Evolutionary conservation across 768 basidiomycete genomes (phyloP).

Genomic region (Wakefieldia striispora): DNA sequence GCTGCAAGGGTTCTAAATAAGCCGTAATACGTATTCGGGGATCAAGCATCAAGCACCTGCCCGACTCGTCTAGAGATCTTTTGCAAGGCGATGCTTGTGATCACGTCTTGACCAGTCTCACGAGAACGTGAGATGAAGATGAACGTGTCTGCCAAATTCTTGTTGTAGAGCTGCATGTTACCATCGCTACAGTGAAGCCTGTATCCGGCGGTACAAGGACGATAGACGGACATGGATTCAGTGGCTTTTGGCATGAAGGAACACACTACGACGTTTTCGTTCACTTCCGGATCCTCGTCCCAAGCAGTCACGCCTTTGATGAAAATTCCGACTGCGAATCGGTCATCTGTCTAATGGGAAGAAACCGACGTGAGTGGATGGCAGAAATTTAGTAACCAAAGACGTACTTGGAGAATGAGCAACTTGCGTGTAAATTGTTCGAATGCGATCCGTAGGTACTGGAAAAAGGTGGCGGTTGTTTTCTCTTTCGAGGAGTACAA

Average conservation of each 20-base stretch:
- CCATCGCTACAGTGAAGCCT: constrained; percentile 55
- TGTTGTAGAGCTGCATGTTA: constrained; percentile 58
- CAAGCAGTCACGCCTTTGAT: constrained; percentile 57
- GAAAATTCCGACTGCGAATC: constrained; percentile 63
- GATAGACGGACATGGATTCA: constrained; percentile 45
- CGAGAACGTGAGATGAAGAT: constrained; percentile 51
- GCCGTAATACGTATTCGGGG: neutral
- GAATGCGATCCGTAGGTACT: constrained; percentile 54
- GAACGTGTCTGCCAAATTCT: constrained; percentile 51
- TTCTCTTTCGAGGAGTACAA: constrained; percentile 56
- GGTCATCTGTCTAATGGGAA: constrained; percentile 49
- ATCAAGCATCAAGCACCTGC: constrained; percentile 34
- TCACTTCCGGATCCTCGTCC: constrained; percentile 57
- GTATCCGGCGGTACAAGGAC: constrained; percentile 52
- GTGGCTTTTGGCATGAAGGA: constrained; percentile 58
- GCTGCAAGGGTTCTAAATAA: constrained; percentile 34
- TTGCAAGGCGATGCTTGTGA: constrained; percentile 59
- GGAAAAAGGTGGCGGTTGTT: constrained; percentile 57
- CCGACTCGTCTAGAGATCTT: constrained; percentile 57
- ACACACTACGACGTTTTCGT: constrained; percentile 58
- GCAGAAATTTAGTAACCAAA: too few species aligned
- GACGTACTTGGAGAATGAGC: constrained; percentile 52
- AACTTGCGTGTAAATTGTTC: constrained; percentile 59
- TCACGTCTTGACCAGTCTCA: constrained; percentile 45
- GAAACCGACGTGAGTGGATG: neutral